Evolutionary conservation across 2,329 filamentous ascomycete genomes (phyloP).

Genomic region (Xylaria sp.): DNA sequence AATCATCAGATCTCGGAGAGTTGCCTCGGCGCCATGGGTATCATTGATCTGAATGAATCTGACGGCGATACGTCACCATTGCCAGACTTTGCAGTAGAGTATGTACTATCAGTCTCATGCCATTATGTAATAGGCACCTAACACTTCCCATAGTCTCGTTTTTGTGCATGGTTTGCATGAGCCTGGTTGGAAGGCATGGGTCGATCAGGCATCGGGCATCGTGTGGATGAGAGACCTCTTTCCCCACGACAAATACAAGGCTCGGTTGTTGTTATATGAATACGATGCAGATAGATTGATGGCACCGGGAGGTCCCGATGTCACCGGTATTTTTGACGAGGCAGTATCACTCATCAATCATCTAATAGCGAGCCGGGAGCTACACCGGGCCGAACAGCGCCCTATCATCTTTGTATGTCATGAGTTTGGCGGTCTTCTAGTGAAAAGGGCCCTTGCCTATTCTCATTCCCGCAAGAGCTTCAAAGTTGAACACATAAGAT

Average conservation of each 20-base stretch:
- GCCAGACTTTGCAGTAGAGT: slow-evolving; percentile 17
- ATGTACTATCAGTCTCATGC: not conserved
- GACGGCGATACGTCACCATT: slow-evolving; percentile 1
- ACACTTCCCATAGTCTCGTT: slow-evolving; percentile 18
- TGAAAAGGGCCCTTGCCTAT: slow-evolving; percentile 30
- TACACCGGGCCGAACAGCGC: slow-evolving; percentile 15
- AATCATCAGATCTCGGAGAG: not conserved
- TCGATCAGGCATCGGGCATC: not conserved
- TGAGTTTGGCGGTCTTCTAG: slow-evolving; percentile 29
- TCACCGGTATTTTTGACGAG: slow-evolving; percentile 25
- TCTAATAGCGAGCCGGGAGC: slow-evolving; percentile 19
- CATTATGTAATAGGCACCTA: not conserved
- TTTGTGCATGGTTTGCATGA: slow-evolving; percentile 28
- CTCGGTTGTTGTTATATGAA: slow-evolving; percentile 30
- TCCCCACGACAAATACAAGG: slow-evolving; percentile 18
- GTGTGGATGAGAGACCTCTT: slow-evolving; percentile 30
- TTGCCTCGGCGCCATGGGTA: slow-evolving; percentile 13
- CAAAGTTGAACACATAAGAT: slow-evolving; percentile 30
- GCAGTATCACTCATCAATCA: slow-evolving; percentile 28
- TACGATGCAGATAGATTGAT: slow-evolving; percentile 29
- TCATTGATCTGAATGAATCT: slow-evolving; percentile 11
- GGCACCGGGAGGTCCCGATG: slow-evolving; percentile 20
- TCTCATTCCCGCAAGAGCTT: slow-evolving; percentile 24
- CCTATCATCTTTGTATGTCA: slow-evolving; percentile 31
- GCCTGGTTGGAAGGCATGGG: slow-evolving; percentile 17